Evolutionary conservation across 768 basidiomycete genomes (phyloP).

Genomic region (Mycena vulgaris): DNA sequence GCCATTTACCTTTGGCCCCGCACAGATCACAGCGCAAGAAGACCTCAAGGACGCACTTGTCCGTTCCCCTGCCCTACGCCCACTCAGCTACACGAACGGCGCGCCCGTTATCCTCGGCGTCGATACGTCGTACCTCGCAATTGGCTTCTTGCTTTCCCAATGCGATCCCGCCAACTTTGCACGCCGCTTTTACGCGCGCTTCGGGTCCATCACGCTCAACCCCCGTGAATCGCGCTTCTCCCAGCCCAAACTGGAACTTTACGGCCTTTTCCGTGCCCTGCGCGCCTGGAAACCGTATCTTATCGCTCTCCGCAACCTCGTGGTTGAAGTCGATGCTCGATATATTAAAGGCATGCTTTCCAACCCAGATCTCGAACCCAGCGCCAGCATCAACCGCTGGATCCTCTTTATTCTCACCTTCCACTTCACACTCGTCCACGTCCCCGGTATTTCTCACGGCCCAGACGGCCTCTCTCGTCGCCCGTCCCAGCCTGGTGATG

Average conservation of each 20-base stretch:
- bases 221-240: slow-evolving; percentile 50
- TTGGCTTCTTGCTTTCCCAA: slow-evolving; percentile 57
- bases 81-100: slow-evolving; percentile 42
- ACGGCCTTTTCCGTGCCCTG: slow-evolving; percentile 49
- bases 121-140: slow-evolving; percentile 51
- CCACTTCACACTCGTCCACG: slow-evolving; percentile 49
- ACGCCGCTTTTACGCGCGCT: slow-evolving; percentile 45
- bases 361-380: slow-evolving; percentile 53
- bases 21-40: slow-evolving; percentile 42
- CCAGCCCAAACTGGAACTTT: slow-evolving; percentile 58
- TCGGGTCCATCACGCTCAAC: slow-evolving; percentile 57
- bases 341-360: slow-evolving; percentile 53
- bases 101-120: slow-evolving; percentile 53
- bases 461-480: slow-evolving; percentile 51
- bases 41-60: slow-evolving; percentile 11
- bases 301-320: slow-evolving; percentile 41
- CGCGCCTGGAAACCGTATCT: slow-evolving; percentile 14
- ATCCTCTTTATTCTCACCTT: slow-evolving; percentile 50
- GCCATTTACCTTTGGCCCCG: slow-evolving; percentile 47
- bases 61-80: slow-evolving; percentile 36
- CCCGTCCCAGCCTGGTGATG: slow-evolving; percentile 32
- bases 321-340: slow-evolving; percentile 50
- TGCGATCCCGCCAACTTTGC: slow-evolving; percentile 37
- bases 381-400: slow-evolving; percentile 54
- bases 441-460: slow-evolving; percentile 43